Base-by-base conservation (phyloP, 202 grass and related monocot species). In the Cymbopogon flexuosus region DNA sequence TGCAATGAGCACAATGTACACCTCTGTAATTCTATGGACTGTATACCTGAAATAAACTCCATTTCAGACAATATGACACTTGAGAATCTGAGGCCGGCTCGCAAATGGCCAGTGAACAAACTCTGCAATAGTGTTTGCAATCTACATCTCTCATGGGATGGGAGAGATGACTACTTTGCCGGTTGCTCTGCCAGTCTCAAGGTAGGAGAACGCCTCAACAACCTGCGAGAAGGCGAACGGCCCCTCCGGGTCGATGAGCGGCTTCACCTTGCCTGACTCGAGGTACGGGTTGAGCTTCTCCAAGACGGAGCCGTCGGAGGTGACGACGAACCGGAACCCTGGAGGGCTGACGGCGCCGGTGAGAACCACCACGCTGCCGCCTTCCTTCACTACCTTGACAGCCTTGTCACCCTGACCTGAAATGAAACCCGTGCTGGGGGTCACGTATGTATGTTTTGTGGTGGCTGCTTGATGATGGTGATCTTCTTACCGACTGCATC, bases 341-440 rank as follows among this genome's bases (percentile, higher is more conserved):
- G 90, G 96, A 2, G 92, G 86, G 46, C 69, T 23, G 46, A 87
- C 88, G 0, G 88, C 84, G 8, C 92, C 92, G n/a, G 92, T 96
- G 68, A 96, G 85, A 8, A 76, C 96, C 24, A 88, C 90, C 31
- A 91, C 88, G 33, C 87, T 88, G 49, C 90, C 96, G 1, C 86
- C 92, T 81, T 95, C 90, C 81, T 95, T 98, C 71, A 98, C 76
- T 54, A 54, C 88, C 77, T 85, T 91, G 42, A 85, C 86, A 14
- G 92, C 92, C 71, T 89, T 98, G 0, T 99, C 92, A 5, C 96
- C 86, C 73, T 99, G 92, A 19, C 96, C 96, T 98, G 84, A 58
- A 85, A 59, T 23, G n/a, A 51, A 51, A 57, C n/a, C 13, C 41
- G 5, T 49, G 46, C 47, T 18, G 6, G 15, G 15, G 5, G 51